phyloP scores from a whole-genome alignment of 768 basidiomycete genomes.

The Psilocybe subaeruginosa region DNA sequence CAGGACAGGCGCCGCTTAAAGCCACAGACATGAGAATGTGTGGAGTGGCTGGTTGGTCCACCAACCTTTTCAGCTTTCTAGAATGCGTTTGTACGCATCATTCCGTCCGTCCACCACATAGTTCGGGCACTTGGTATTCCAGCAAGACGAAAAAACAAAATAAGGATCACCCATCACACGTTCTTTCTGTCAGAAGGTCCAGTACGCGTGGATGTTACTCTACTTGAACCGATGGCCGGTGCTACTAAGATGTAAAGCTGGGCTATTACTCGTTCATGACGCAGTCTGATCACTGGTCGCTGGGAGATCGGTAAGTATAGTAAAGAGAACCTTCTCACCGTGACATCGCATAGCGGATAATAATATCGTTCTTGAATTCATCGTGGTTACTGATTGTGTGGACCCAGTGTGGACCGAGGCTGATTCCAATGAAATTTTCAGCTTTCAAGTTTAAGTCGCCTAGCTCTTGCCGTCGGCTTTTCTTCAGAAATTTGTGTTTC shows the following conservation, averaged over 20 bases:
- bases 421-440: neutral
- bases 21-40: slow-evolving; percentile 2
- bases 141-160: neutral
- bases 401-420: neutral
- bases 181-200: slow-evolving; percentile 6
- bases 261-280: slow-evolving; percentile 17
- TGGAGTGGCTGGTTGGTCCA: neutral
- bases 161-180: slow-evolving; percentile 7
- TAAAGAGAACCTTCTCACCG: slow-evolving; percentile 9
- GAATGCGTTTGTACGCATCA: neutral
- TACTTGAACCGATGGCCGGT: slow-evolving; percentile 9
- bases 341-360: slow-evolving; percentile 5
- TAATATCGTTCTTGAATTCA: neutral
- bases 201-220: slow-evolving; percentile 10
- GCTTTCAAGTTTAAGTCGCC: neutral
- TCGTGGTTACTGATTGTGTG: neutral
- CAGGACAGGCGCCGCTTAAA: slow-evolving; percentile 10
- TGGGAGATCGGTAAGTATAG: slow-evolving; percentile 7
- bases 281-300: slow-evolving; percentile 7
- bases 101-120: neutral
- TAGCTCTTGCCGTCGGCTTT: neutral
- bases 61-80: neutral
- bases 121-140: slow-evolving; percentile 4
- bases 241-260: neutral
- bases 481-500: neutral